Base-by-base conservation (phyloP, 352 stramenopile genomes). In the Pythium rhizo-oryzae region DNA sequence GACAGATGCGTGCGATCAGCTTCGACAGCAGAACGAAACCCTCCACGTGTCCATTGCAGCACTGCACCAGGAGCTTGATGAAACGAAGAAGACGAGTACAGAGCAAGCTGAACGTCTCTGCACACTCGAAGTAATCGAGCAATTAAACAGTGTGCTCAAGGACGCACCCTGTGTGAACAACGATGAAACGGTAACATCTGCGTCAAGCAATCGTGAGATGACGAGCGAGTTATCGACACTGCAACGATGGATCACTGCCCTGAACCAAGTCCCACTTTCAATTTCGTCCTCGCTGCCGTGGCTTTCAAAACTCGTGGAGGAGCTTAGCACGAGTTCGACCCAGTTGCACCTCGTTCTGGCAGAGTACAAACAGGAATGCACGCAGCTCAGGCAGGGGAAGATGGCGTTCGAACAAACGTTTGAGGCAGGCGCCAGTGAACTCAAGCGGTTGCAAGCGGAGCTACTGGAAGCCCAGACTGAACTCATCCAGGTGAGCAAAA, bases 301-400 rank as follows among this genome's bases (percentile, higher is more conserved):
- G 62, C 33, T 69, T 23, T 37, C 25, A 21, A 16, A 43, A 16
- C 49, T 69, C 18, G 16, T 69, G 28, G 33, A 63, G 15, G 28
- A 69, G 11, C 12, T 58, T 15, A 5, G 23, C 13, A 16, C 18
- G 2, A 43, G 54, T 35, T 58, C 9, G 19, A 50, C 43, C 4
- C 37, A 24, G 1, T 13, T 47, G 1, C 44, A 30, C 15, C 16
- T 2, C 8, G 51, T 33, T 11, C 49, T 67, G 18, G 59, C 19
- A 62, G 54, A 53, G 65, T 37, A 11, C 58, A 15, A 65, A 59
- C 44, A 37, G 16, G 46, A 82, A 52, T 71, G 53, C 37, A 33
- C 55, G 11, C 30, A 43, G 16, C 47, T 76, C 24, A 30, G 62
- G 30, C 60, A 71, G 33, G 56, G 65, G 19, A 70, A 75, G 7